Evolutionary conservation across 345 rosid genomes (phyloP).

Genomic region (Euphorbia pulcherrima): DNA sequence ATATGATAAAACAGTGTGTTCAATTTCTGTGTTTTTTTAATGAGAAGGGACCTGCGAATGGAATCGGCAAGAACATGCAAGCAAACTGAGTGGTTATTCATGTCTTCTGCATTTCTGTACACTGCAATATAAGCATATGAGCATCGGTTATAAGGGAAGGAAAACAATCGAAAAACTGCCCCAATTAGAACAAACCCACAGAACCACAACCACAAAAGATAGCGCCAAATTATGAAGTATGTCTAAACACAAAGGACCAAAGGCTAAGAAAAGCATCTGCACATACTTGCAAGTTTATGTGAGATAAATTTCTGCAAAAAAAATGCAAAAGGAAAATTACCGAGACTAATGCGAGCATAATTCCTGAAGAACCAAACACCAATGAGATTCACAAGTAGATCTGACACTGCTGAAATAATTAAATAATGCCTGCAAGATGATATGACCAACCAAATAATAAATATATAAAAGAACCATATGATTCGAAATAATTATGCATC

Average conservation of each 20-base stretch:
- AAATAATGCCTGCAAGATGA: conserved; percentile 76
- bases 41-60: conserved; percentile 63
- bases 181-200: not conserved
- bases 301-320: conserved; percentile 6
- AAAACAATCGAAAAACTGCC: not conserved
- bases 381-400: conserved; percentile 82
- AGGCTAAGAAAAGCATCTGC: not conserved
- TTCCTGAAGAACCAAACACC: conserved; percentile 98
- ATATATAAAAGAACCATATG: not conserved
- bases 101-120: conserved; percentile 92
- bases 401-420: conserved; percentile 94
- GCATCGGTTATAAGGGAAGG: conserved; percentile 1
- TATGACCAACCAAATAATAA: not conserved
- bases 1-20: not conserved
- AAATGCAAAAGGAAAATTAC: conserved; percentile 40
- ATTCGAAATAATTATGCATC: not conserved
- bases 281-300: not conserved
- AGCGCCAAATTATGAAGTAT: not conserved
- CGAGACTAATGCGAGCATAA: conserved; percentile 84
- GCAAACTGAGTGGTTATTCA: conserved; percentile 93
- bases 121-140: conserved; percentile 41
- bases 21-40: not conserved
- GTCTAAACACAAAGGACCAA: not conserved
- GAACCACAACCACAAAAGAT: not conserved
- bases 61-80: conserved; percentile 94